phyloP scores from a whole-genome alignment of 2,329 filamentous ascomycete species.

The Biscogniauxia sp. region DNA sequence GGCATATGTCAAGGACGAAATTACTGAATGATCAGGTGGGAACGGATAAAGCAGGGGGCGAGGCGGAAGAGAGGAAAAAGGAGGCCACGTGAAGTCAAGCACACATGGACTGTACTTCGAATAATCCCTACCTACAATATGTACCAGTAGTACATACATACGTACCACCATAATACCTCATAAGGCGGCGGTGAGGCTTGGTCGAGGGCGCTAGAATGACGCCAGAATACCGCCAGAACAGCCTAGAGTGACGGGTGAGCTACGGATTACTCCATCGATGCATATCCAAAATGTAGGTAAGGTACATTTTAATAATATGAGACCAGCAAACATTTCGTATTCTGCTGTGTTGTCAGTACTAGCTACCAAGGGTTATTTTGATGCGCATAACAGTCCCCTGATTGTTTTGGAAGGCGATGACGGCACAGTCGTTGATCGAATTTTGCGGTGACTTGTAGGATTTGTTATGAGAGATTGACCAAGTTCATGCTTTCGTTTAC shows the following conservation, averaged over 20 bases:
- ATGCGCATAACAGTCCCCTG: neutral
- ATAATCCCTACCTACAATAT: conserved; percentile 7
- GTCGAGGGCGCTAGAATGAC: conserved; percentile 22
- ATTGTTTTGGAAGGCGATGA: neutral
- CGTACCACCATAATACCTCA: conserved; percentile 7
- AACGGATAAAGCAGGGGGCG: neutral
- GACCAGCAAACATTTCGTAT: neutral
- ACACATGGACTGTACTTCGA: conserved; percentile 14
- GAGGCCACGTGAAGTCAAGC: conserved; percentile 12
- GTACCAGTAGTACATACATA: too few relatives aligned
- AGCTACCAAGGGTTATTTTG: neutral
- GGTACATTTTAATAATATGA: neutral
- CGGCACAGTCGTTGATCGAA: neutral
- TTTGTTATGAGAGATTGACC: neutral
- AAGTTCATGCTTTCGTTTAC: neutral
- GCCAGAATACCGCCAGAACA: conserved; percentile 15
- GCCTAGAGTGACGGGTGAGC: neutral
- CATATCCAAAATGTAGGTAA: neutral
- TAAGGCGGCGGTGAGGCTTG: conserved; percentile 20
- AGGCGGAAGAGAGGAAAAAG: conserved; percentile 7
- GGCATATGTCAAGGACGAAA: neutral
- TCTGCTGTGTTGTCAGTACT: neutral
- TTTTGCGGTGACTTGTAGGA: neutral
- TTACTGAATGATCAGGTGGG: neutral
- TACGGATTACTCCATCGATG: neutral